These are phyloP conservation scores for Suillus ampliporus DNA, from an alignment of 768 basidiomycete species.

Conservation along the genomic window DNA sequence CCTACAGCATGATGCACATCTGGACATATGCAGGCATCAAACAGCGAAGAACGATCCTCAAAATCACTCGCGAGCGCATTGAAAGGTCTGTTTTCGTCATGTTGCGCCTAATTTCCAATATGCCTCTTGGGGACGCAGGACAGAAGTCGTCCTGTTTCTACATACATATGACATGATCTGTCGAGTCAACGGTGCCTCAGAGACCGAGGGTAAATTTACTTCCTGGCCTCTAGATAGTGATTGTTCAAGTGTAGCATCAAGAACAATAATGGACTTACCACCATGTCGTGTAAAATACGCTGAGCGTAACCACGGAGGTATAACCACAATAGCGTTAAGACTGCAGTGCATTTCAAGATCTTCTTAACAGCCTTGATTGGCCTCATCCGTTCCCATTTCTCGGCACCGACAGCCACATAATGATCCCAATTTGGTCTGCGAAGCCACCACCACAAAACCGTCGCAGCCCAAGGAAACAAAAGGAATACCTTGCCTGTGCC, in stretches of 20 bases:
- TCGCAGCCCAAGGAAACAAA: constrained; percentile 46
- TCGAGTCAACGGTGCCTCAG: too few species aligned
- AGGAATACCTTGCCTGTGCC: constrained; percentile 43
- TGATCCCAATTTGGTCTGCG: constrained; percentile 41
- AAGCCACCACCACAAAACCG: constrained; percentile 40
- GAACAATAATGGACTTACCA: neutral
- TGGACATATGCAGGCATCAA: too few species aligned
- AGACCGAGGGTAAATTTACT: too few species aligned
- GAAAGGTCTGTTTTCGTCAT: too few species aligned
- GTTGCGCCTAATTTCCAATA: too few species aligned
- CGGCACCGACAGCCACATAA: constrained; percentile 42
- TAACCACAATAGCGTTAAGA: constrained; percentile 9
- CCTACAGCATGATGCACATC: too few species aligned
- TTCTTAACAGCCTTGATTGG: constrained; percentile 8
- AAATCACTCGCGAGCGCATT: too few species aligned
- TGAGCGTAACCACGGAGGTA: constrained; percentile 11
- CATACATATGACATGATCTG: neutral
- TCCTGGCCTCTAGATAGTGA: too few species aligned
- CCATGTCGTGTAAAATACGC: neutral
- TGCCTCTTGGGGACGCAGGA: too few species aligned
- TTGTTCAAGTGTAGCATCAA: too few species aligned
- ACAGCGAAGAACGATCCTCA: too few species aligned
- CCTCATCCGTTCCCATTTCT: constrained; percentile 39
- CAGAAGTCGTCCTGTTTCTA: too few species aligned
- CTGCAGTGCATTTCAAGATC: constrained; percentile 11